Evolutionary conservation across 2,329 filamentous ascomycete genomes (phyloP).

Genomic region (Trichoderma asperellum): DNA sequence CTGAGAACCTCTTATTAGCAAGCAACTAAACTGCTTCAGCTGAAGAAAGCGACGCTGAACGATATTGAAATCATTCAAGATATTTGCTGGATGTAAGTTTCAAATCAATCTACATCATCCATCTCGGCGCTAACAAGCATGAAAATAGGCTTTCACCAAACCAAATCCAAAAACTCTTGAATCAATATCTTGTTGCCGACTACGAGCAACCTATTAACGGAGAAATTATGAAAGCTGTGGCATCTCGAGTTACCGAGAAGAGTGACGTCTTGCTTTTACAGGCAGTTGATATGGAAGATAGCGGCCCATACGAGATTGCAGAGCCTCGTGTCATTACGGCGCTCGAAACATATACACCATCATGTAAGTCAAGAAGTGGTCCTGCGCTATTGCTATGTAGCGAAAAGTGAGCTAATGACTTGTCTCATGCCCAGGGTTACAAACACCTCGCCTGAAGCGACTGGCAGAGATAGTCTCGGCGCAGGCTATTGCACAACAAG

Average conservation of each 20-base stretch:
- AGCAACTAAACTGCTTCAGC: constrained; percentile 95
- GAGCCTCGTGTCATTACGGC: constrained; percentile 95
- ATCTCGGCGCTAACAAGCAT: constrained; percentile 3
- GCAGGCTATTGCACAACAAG: constrained; percentile 93
- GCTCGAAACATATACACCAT: constrained; percentile 96
- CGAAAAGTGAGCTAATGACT: constrained; percentile 33
- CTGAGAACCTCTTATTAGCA: constrained; percentile 62
- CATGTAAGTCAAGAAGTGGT: constrained; percentile 66
- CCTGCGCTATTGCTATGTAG: background rate
- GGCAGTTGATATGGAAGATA: constrained; percentile 98
- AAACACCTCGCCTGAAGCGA: constrained; percentile 92
- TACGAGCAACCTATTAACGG: constrained; percentile 99
- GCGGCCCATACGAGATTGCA: constrained; percentile 96
- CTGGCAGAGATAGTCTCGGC: constrained; percentile 97
- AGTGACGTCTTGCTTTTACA: constrained; percentile 91
- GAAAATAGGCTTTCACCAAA: constrained; percentile 83
- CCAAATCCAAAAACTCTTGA: constrained; percentile 97
- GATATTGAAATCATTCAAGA: constrained; percentile 99
- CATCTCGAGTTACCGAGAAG: constrained; percentile 96
- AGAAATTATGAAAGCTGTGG: constrained; percentile 99
- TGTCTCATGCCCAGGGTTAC: constrained; percentile 69
- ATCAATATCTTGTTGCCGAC: constrained; percentile 97
- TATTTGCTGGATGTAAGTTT: constrained; percentile 97
- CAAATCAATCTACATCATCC: background rate
- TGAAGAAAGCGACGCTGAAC: constrained; percentile 98